Percentiles rank a stretch among this genome's conserved stretches.
Evolutionary conservation across 2,329 filamentous ascomycete species (phyloP).

Genomic region (Delphinella strobiligena): DNA sequence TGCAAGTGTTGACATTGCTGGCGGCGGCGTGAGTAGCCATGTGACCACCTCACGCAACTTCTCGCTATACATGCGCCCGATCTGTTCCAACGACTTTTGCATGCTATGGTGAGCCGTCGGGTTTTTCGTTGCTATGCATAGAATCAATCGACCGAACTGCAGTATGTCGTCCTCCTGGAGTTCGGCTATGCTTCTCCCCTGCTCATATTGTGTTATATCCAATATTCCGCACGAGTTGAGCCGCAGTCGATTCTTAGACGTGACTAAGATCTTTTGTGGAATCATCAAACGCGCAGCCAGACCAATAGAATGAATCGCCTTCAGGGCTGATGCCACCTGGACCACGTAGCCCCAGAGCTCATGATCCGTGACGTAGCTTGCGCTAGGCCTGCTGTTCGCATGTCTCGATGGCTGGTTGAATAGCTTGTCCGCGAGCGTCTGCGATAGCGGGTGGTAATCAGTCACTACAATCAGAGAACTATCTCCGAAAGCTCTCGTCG

Average conservation of each 20-base stretch:
- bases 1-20: slow-evolving; percentile 2
- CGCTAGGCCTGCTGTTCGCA: slow-evolving; percentile 5
- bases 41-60: slow-evolving; percentile 68
- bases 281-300: slow-evolving; percentile 80
- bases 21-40: slow-evolving; percentile 61
- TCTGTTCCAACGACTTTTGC: slow-evolving; percentile 60
- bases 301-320: slow-evolving; percentile 68
- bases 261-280: slow-evolving; percentile 77
- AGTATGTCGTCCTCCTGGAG: slow-evolving; percentile 80
- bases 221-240: slow-evolving; percentile 80
- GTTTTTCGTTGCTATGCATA: slow-evolving; percentile 59
- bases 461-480: slow-evolving; percentile 90
- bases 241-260: slow-evolving; percentile 79
- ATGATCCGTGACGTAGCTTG: slow-evolving; percentile 50
- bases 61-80: slow-evolving; percentile 63
- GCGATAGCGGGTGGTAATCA: slow-evolving; percentile 83
- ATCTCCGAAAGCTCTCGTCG: slow-evolving; percentile 82
- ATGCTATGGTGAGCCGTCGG: slow-evolving; percentile 45
- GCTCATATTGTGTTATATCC: slow-evolving; percentile 78
- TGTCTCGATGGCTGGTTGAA: slow-evolving; percentile 31
- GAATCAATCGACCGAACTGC: slow-evolving; percentile 70
- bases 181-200: slow-evolving; percentile 54
- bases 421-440: slow-evolving; percentile 78
- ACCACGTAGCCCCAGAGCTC: slow-evolving; percentile 85
- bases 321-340: slow-evolving; percentile 79